A percentile compares a stretch with the other conserved stretches of the same genome.
Conservation (phyloP, 495 filamentous ascomycete species). For the Pseudevernia furfuracea region DNA sequence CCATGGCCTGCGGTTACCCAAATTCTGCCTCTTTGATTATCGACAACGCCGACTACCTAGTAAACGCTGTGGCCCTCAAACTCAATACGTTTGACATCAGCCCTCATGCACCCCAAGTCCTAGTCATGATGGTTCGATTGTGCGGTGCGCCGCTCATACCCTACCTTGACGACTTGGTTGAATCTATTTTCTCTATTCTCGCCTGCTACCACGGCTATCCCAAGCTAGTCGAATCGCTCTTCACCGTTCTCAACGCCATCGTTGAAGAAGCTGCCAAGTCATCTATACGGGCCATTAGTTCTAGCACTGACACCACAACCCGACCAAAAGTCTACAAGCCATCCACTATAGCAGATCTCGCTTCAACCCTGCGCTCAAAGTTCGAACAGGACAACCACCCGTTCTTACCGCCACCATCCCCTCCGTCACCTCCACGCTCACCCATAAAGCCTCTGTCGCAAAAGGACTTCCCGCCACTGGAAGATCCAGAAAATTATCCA, state of each 20-base stretch:
- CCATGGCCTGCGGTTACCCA: conserved; percentile 64
- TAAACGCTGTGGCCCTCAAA: conserved; percentile 83
- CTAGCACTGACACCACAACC: conserved; percentile 29
- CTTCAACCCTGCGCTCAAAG: conserved; percentile 19
- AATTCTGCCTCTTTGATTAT: conserved; percentile 73
- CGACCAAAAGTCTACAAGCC: conserved; percentile 38
- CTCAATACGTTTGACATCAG: conserved; percentile 88
- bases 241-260: conserved; percentile 69
- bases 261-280: conserved; percentile 72
- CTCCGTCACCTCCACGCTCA: conserved; percentile 22
- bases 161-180: conserved; percentile 84
- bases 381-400: conserved; percentile 9
- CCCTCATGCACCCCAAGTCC: conserved; percentile 79
- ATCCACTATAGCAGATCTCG: conserved; percentile 35
- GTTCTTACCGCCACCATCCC: conserved; percentile 10
- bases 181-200: conserved; percentile 80
- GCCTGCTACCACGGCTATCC: conserved; percentile 93
- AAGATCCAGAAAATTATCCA: not conserved
- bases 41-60: conserved; percentile 92
- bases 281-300: conserved; percentile 44
- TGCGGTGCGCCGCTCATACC: conserved; percentile 75
- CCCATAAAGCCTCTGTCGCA: not conserved
- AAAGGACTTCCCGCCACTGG: not conserved
- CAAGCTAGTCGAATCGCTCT: conserved; percentile 74
- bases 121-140: conserved; percentile 89